Evolutionary conservation across 108 stramenopile species (phyloP), one percentile per base, ranked within the genome.

Genomic region (Cyclotella atomus): DNA sequence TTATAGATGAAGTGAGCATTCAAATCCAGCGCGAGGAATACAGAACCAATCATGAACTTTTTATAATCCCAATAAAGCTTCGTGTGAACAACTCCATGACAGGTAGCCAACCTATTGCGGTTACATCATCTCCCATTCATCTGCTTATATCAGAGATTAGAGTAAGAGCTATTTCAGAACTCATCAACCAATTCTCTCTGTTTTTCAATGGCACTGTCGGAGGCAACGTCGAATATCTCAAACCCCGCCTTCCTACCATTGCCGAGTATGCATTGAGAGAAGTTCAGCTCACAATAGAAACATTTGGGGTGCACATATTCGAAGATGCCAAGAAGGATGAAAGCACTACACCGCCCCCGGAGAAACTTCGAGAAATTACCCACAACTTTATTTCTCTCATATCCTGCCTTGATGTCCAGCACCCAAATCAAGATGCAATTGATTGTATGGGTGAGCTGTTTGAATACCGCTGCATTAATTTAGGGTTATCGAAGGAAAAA

Each of bases 361-460:
- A 44, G 12, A 47, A 50, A 41, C 16, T 89, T 70, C 70, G 87
- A 81, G 85, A 85, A 32, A 75, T 43, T 32, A 55, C 90, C 29
- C 35, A 75, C 4, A 71, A 75, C 14, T 93, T 82, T 70, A 34
- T 90, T 7, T 82, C 78, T 21, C 62, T 85, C 32, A 65, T 85
- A 19, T 75, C 89, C 0, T 89, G 77, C 57, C 84, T 91, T 36
- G 92, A 93, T 65, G 63, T 87, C 12, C 69, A 77, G 19, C 72
- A 79, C 17, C 82, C 89, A 8, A 82, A 84, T 50, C 76, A 85
- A 75, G 81, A 88, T 64, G 85, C 84, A 33, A 57, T 89, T 6
- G 77, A 78, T 16, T 87, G 85, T 24, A 85, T 87, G 32, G 73
- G 82, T 70, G 82, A 76, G 68, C 56, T 93, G 45, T 85, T 85